phyloP scores from a whole-genome alignment of 1,284 basidiomycete species.

The Wolfiporia cocos region DNA sequence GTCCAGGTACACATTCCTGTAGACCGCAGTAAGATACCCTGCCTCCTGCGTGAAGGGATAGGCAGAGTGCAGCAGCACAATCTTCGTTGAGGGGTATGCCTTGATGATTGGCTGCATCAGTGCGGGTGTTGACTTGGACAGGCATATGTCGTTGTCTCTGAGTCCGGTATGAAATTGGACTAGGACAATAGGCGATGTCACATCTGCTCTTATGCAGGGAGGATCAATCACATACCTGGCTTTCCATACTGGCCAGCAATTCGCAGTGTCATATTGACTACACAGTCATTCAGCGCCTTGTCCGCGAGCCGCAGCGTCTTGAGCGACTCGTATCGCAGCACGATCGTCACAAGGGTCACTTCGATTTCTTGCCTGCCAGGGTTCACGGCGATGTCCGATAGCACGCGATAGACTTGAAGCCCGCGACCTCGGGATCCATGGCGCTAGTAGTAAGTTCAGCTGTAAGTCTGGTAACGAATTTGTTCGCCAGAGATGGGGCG shows the following conservation, averaged over 20 bases:
- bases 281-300: constrained; percentile 59
- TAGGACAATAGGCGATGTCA: constrained; percentile 19
- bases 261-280: constrained; percentile 50
- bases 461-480: constrained; percentile 30
- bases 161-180: constrained; percentile 81
- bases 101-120: constrained; percentile 63
- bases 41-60: constrained; percentile 74
- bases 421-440: constrained; percentile 43
- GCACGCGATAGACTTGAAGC: constrained; percentile 71
- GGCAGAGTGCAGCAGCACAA: constrained; percentile 67
- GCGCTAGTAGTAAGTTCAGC: constrained; percentile 30
- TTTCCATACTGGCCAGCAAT: constrained; percentile 46
- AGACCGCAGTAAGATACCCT: constrained; percentile 64
- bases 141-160: constrained; percentile 63
- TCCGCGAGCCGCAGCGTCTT: constrained; percentile 44
- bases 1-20: constrained; percentile 69
- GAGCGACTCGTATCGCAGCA: constrained; percentile 17
- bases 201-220: too few species aligned
- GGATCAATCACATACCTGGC: constrained; percentile 55
- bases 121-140: constrained; percentile 54
- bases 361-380: constrained; percentile 8
- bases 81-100: constrained; percentile 47
- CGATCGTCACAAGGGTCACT: constrained; percentile 12
- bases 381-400: constrained; percentile 49
- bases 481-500: constrained; percentile 18